phyloP scores from a whole-genome alignment of 2,329 filamentous ascomycete genomes.

The Podosphaera fusca region DNA sequence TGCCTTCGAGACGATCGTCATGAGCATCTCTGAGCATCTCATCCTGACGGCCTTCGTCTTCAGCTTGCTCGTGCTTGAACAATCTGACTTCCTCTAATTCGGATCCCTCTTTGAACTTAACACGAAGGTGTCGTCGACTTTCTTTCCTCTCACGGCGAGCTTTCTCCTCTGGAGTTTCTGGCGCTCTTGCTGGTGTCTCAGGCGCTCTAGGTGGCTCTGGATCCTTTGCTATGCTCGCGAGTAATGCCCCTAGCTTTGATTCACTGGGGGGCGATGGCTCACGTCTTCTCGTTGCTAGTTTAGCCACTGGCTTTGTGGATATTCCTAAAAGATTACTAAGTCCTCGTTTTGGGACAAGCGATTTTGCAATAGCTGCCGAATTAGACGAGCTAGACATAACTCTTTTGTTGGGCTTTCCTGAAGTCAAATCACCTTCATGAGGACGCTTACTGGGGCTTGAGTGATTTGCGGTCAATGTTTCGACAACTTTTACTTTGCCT shows the following conservation, averaged over 20 bases:
- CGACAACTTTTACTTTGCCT: slow-evolving; percentile 8
- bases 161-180: slow-evolving; percentile 45
- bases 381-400: slow-evolving; percentile 13
- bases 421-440: slow-evolving; percentile 13
- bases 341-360: slow-evolving; percentile 9
- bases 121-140: slow-evolving; percentile 42
- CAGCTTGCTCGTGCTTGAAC: slow-evolving; percentile 49
- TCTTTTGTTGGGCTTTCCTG: slow-evolving; percentile 15
- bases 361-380: slow-evolving; percentile 9
- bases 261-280: slow-evolving; percentile 14
- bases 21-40: slow-evolving; percentile 49
- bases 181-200: slow-evolving; percentile 11
- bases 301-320: slow-evolving; percentile 10
- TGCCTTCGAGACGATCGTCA: slow-evolving; percentile 51
- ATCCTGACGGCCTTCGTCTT: slow-evolving; percentile 42
- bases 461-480: slow-evolving; percentile 5
- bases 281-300: slow-evolving; percentile 15
- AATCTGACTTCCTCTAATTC: slow-evolving; percentile 42
- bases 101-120: slow-evolving; percentile 45
- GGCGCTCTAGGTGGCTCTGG: slow-evolving; percentile 14
- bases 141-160: slow-evolving; percentile 49
- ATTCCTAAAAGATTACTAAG: slow-evolving; percentile 13
- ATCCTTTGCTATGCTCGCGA: slow-evolving; percentile 16
- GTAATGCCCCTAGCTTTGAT: slow-evolving; percentile 15
- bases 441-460: slow-evolving; percentile 13